phyloP scores from a whole-genome alignment of 768 basidiomycete genomes.

The Dentipellis fragilis region DNA sequence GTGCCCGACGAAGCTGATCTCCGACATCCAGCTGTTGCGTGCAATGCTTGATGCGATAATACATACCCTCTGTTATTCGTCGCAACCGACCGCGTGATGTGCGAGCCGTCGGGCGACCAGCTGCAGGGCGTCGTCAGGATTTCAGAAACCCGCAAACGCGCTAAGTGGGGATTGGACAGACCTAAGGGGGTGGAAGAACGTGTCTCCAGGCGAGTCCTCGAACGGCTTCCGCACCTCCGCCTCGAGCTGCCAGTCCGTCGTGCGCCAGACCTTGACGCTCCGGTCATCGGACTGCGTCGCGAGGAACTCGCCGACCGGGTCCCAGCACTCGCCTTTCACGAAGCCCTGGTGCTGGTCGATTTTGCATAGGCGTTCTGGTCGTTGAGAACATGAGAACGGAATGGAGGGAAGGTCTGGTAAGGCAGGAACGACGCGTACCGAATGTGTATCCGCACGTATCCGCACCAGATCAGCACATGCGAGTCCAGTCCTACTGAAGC shows the following conservation, averaged over 20 bases:
- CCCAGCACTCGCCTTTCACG: slow-evolving; percentile 98
- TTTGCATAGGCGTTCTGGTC: slow-evolving; percentile 67
- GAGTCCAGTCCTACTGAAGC: slow-evolving; percentile 94
- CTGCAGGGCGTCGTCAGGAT: slow-evolving; percentile 27
- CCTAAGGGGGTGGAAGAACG: slow-evolving; percentile 90
- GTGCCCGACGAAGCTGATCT: slow-evolving; percentile 92
- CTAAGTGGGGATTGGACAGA: slow-evolving; percentile 25
- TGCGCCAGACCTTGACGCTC: slow-evolving; percentile 94
- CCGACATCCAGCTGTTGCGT: slow-evolving; percentile 79
- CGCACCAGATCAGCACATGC: slow-evolving; percentile 88
- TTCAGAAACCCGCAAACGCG: not conserved
- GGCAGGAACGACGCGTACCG: no score
- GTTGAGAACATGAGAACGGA: not conserved
- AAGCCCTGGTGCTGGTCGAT: slow-evolving; percentile 90
- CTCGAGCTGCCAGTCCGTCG: slow-evolving; percentile 83
- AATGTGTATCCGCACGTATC: slow-evolving; percentile 61
- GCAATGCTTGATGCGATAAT: slow-evolving; percentile 96
- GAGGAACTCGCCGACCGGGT: slow-evolving; percentile 94
- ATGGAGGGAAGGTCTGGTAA: slow-evolving; percentile 29
- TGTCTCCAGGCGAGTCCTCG: slow-evolving; percentile 86
- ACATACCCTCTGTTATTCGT: slow-evolving; percentile 95
- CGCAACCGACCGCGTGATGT: slow-evolving; percentile 94
- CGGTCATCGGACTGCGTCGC: slow-evolving; percentile 98
- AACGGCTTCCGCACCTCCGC: slow-evolving; percentile 85
- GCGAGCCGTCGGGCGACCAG: slow-evolving; percentile 99